Base-by-base conservation (phyloP, 192 early-diverging fungal species). In the Irineochytrium annulatum region DNA sequence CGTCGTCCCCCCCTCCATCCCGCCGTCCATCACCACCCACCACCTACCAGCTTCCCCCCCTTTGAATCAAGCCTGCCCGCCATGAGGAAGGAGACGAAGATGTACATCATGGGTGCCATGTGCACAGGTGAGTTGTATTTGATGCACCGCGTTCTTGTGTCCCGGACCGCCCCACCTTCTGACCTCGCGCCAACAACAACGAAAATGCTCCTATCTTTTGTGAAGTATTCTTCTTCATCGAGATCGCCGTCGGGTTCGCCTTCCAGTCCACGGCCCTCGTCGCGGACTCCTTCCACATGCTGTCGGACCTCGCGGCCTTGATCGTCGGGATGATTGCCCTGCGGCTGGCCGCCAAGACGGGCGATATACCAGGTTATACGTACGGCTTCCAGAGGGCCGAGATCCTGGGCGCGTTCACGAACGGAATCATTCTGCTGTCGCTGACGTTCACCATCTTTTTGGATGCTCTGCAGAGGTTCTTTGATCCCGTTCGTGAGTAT, bases 311-410 rank as follows among this genome's bases (percentile, higher is more conserved):
- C 4, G 34, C 57, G 16, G 64, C 73, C 8, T 77, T 91, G 57
- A 62, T 85, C 32, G 85, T 95, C 48, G 91, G 86, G 17, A 76
- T 89, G 20, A 90, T 84, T 74, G 93, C 93, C 39, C 85, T 91
- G 41, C 63, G 67, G 67, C 54, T 89, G 61, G 86, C 88, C 28
- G 72, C 74, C 49, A 76, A 77, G 22, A 81, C 77, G 8, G 72
- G 65, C 52, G 74, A 78, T 13, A 70, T 85, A 2, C 11, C 48
- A 22, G 78, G 81, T 51, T 84, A 87, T 71, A 89, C 89, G 29
- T 95, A 89, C 68, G 93, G 93, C 22, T 87, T 88, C 85, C 89
- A 92, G 72, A 78, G 93, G 39, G 93, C 91, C 2, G 93, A 95
- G 69, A 78, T 93, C 13, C 78, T 95, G 27, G 93, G 91, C 17